Percentiles rank a stretch among this genome's conserved stretches.
These are phyloP conservation scores for Fusarium sp. DNA, from an alignment of 2,329 filamentous ascomycete genomes.

Conservation along the genomic window DNA sequence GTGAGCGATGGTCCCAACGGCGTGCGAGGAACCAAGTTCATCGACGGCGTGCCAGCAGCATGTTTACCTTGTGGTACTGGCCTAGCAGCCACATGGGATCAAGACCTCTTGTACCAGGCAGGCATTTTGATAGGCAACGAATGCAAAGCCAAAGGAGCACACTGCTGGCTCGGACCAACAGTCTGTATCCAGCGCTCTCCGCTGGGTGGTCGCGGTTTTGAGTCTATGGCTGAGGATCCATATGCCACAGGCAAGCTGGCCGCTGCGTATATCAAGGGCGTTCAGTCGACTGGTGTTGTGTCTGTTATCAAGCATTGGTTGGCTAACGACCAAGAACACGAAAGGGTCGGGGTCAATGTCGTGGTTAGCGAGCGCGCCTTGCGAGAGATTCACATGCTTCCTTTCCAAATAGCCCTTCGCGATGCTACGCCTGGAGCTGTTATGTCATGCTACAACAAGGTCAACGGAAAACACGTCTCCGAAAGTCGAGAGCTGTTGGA, in stretches of 20 bases:
- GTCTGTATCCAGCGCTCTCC: conserved; percentile 7
- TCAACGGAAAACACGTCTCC: conserved; percentile 52
- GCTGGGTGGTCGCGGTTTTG: conserved; percentile 2
- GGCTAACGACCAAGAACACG: conserved; percentile 12
- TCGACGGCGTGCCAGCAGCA: conserved; percentile 5
- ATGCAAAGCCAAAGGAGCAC: conserved; percentile 9
- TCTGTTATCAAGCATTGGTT: conserved; percentile 9
- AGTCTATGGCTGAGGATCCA: conserved; percentile 9
- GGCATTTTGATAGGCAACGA: conserved; percentile 15
- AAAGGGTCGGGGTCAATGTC: not conserved
- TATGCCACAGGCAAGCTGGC: conserved; percentile 1
- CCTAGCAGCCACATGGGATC: conserved; percentile 25
- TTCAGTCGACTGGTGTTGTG: not conserved
- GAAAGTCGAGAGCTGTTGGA: conserved; percentile 33
- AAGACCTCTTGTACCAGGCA: conserved; percentile 5
- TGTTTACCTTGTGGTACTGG: conserved; percentile 8
- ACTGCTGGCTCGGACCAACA: conserved; percentile 8
- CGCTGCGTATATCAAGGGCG: conserved; percentile 1
- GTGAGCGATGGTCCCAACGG: not conserved
- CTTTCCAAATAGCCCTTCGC: conserved; percentile 54
- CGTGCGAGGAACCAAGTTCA: not conserved
- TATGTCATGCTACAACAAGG: conserved; percentile 56
- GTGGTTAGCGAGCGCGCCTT: not conserved
- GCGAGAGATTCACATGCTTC: conserved; percentile 51
- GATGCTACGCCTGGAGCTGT: conserved; percentile 51